A percentile compares a stretch with the other conserved stretches of the same genome.
Conservation (phyloP, 345 rosid genomes). For the Melaleuca quinquenervia region DNA sequence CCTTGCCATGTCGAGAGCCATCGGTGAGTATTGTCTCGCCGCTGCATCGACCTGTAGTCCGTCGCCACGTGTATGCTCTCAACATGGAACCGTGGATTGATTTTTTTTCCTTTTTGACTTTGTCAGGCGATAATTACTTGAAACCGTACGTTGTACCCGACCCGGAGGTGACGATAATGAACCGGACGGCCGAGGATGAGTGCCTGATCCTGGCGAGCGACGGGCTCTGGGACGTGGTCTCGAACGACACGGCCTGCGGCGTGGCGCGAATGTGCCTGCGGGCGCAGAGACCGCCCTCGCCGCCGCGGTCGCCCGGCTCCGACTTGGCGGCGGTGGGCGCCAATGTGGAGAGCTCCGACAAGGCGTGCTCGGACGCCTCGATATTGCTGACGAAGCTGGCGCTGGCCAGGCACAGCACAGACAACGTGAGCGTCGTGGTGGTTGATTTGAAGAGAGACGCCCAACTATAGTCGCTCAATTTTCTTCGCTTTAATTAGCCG, state of each 20-base stretch:
- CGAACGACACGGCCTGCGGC: slow-evolving; percentile 48
- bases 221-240: slow-evolving; percentile 72
- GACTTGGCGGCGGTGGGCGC: slow-evolving; percentile 8
- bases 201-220: slow-evolving; percentile 63
- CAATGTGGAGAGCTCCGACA: slow-evolving; percentile 26
- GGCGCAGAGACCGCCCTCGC: slow-evolving; percentile 12
- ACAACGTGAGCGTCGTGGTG: slow-evolving; percentile 82
- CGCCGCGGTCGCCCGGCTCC: slow-evolving; percentile 6
- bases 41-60: background rate
- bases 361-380: slow-evolving; percentile 72
- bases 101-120: background rate
- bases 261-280: slow-evolving; percentile 52
- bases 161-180: slow-evolving; percentile 50
- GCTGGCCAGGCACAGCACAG: slow-evolving; percentile 59
- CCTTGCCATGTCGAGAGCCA: slow-evolving; percentile 70
- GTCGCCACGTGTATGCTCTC: background rate
- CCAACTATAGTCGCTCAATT: background rate
- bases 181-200: slow-evolving; percentile 44
- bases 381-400: slow-evolving; percentile 75
- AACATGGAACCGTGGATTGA: background rate
- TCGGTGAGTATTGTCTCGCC: slow-evolving; percentile 4
- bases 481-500: background rate
- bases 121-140: slow-evolving; percentile 40
- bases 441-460: slow-evolving; percentile 52
- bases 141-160: slow-evolving; percentile 59